These are phyloP conservation scores for Colletotrichum euphorbiae DNA, from an alignment of 2,329 filamentous ascomycete genomes.

Conservation along the genomic window DNA sequence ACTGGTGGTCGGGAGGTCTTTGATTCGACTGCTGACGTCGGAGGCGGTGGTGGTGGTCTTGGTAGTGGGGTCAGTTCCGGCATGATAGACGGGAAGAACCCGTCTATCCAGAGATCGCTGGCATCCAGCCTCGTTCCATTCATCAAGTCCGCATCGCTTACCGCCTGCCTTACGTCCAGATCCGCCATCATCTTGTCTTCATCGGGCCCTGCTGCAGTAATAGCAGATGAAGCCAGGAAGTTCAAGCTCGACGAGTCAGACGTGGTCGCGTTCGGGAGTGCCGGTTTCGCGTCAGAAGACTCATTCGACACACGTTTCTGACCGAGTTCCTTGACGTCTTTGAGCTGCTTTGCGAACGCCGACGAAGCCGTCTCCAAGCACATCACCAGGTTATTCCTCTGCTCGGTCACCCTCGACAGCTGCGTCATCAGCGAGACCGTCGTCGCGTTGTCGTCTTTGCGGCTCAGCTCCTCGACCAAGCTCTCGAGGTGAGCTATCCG, in stretches of 20 bases:
- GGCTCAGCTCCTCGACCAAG: constrained; percentile 44
- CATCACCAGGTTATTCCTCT: constrained; percentile 39
- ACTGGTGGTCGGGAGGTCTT: background rate
- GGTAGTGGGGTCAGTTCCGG: background rate
- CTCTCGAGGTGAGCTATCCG: constrained; percentile 47
- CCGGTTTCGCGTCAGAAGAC: background rate
- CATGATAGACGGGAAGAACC: background rate
- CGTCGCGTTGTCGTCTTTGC: constrained; percentile 42
- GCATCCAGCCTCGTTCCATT: background rate
- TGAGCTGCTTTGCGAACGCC: background rate
- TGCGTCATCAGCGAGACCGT: constrained; percentile 43
- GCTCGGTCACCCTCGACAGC: constrained; percentile 43
- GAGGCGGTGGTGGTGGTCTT: background rate
- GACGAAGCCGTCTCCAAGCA: constrained; percentile 13
- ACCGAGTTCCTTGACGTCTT: background rate
- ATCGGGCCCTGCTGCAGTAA: background rate
- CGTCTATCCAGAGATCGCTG: background rate
- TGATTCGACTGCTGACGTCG: background rate
- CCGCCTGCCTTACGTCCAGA: background rate
- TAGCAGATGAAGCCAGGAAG: background rate
- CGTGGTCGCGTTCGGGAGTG: background rate
- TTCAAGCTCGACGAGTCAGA: background rate
- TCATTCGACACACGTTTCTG: background rate
- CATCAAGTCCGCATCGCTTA: background rate
- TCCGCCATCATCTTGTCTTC: background rate